A percentile compares a stretch with the other conserved stretches of the same genome.
phyloP scores from a whole-genome alignment of 805 yeast genomes.

The Starmerella bombicola region DNA sequence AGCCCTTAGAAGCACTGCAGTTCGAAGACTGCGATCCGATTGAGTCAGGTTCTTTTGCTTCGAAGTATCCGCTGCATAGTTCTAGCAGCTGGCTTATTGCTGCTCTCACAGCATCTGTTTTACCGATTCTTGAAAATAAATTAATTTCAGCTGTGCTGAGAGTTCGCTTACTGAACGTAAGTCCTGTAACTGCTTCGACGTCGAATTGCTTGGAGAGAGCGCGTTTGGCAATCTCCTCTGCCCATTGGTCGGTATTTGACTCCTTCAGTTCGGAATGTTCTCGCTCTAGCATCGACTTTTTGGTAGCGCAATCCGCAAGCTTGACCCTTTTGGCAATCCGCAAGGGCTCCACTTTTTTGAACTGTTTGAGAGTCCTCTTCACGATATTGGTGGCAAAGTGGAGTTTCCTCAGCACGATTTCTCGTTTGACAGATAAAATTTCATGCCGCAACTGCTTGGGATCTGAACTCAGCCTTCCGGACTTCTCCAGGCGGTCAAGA shows the following conservation, averaged over 20 bases:
- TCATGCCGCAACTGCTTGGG: constrained; percentile 17
- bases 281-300: constrained; percentile 9
- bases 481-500: constrained; percentile 16
- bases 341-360: constrained; percentile 26
- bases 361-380: constrained; percentile 27
- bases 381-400: constrained; percentile 24
- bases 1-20: neutral
- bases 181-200: constrained; percentile 2
- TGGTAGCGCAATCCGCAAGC: constrained; percentile 4
- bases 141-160: constrained; percentile 24
- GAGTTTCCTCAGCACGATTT: constrained; percentile 26
- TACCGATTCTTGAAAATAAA: constrained; percentile 32
- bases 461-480: constrained; percentile 8
- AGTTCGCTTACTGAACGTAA: constrained; percentile 10
- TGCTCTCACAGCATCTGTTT: constrained; percentile 21
- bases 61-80: constrained; percentile 8
- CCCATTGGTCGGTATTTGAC: constrained; percentile 14
- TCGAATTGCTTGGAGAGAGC: constrained; percentile 8
- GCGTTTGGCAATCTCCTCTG: constrained; percentile 13
- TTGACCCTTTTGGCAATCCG: constrained; percentile 26
- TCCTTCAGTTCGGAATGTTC: constrained; percentile 14
- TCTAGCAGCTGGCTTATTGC: constrained; percentile 11
- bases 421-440: constrained; percentile 20
- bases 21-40: neutral
- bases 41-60: neutral